A percentile compares a stretch with the other conserved stretches of the same genome.
Evolutionary conservation across 768 basidiomycete species (phyloP).

Genomic region (Tulasnella sp.): DNA sequence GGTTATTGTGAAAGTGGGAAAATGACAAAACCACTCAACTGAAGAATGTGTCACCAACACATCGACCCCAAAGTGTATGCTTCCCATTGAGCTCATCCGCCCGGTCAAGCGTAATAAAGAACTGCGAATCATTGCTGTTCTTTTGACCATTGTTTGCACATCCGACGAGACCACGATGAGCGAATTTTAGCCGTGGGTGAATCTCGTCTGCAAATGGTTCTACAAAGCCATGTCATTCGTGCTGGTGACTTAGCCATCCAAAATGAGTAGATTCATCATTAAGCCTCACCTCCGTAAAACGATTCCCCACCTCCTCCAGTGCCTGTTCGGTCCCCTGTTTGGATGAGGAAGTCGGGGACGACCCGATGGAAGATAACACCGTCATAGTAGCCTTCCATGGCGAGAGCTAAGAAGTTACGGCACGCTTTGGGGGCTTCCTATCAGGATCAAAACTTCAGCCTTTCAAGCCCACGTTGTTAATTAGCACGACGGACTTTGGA

Average conservation of each 20-base stretch:
- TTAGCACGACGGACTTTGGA: slow-evolving; percentile 47
- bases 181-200: slow-evolving; percentile 80
- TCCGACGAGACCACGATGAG: slow-evolving; percentile 81
- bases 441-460: background rate
- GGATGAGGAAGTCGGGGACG: slow-evolving; percentile 84
- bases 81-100: slow-evolving; percentile 91
- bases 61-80: slow-evolving; percentile 88
- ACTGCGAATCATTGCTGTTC: slow-evolving; percentile 89
- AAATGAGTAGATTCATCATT: too few relatives aligned
- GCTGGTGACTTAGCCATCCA: too few relatives aligned
- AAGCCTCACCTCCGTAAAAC: slow-evolving; percentile 71
- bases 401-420: slow-evolving; percentile 78
- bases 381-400: slow-evolving; percentile 95
- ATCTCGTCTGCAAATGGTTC: slow-evolving; percentile 93
- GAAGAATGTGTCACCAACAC: slow-evolving; percentile 79
- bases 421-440: slow-evolving; percentile 93
- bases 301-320: slow-evolving; percentile 90
- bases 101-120: slow-evolving; percentile 86
- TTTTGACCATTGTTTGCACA: slow-evolving; percentile 89
- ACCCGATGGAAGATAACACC: slow-evolving; percentile 92
- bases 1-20: too few relatives aligned
- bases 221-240: too few relatives aligned
- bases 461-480: too few relatives aligned
- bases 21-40: too few relatives aligned
- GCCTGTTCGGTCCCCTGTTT: slow-evolving; percentile 88